phyloP scores from a whole-genome alignment of 441 rosid genomes.

The Aleurites moluccanus region DNA sequence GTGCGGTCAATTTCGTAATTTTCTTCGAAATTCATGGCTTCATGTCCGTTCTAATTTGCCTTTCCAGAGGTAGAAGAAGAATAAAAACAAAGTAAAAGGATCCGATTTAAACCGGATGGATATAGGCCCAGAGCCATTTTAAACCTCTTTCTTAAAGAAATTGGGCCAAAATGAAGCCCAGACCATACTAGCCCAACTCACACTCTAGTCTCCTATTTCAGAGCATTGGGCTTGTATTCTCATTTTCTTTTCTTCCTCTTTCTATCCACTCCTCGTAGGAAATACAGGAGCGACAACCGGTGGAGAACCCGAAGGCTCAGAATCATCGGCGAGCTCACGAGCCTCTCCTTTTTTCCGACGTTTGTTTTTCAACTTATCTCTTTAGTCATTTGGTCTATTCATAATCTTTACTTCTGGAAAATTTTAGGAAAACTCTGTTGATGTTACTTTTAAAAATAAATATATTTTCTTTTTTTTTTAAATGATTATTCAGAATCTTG shows the following conservation, averaged over 20 bases:
- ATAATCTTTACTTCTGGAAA: neutral
- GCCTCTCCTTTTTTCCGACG: neutral
- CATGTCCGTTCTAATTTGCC: neutral
- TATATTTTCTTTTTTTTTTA: neutral
- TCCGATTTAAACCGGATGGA: constrained; percentile 7
- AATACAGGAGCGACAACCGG: neutral
- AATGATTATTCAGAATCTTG: neutral
- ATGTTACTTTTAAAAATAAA: neutral
- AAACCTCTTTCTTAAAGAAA: neutral
- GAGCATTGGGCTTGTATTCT: neutral
- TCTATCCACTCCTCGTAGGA: neutral
- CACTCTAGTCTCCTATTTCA: neutral
- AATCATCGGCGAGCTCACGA: constrained; percentile 9
- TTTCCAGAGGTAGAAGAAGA: neutral
- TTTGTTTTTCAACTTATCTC: neutral
- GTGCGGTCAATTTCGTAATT: constrained; percentile 59
- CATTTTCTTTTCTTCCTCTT: neutral
- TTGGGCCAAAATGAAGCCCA: neutral
- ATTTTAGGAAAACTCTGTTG: neutral
- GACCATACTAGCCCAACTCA: neutral
- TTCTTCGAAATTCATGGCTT: constrained; percentile 58
- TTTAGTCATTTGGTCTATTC: neutral
- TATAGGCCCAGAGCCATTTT: neutral
- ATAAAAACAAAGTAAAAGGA: neutral
- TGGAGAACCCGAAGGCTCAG: constrained; percentile 11